Base-by-base conservation (phyloP, 768 basidiomycete genomes). In the Leccinellum albellum region DNA sequence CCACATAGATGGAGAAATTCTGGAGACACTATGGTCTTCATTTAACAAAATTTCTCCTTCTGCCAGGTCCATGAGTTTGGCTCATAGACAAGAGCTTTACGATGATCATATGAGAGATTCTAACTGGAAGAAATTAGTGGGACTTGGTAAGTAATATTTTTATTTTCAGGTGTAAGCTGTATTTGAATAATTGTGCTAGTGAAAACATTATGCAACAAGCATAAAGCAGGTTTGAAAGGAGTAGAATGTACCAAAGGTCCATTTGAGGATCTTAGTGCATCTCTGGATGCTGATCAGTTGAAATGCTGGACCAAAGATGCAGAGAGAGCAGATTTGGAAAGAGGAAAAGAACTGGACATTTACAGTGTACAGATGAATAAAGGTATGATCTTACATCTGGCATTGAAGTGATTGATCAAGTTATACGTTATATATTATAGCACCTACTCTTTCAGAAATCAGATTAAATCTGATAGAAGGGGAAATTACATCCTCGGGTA, bases 11-110 rank as follows among this genome's bases (percentile, higher is more conserved):
- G 71, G 73, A 0, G 70, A 76, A 42, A 73, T 75, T 3, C 28
- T 77, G 8, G 74, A 76, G 37, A 72, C 70, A 0, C 45, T 76
- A 0, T 77, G 74, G 74, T 54, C 65, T 0, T 28, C 55, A 0
- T 54, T 75, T 0, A 75, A 76, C 37, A 58, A 67, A 2, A 62
- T 71, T 0, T 68, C 70, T 0, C 29, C 62, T 0, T 68, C 63
- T 9, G 65, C 66, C 0, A 44, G 67, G 0, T 62, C 60, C 0
- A 72, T 73, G 56, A 53, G 65, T 0, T 14, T 55, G 4, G 61
- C 66, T 0, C 70, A 74, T 17, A 9, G 63, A 0, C 54, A 64
- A 3, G 74, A 76, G 50, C 40, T 69, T 0, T 57, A 47, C 47
- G 42, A 53, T 46, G 45, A 55, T 20, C 51, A 56, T 24, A 56